Evolutionary conservation across 1,284 basidiomycete species (phyloP).

Genomic region (Trametes versicolor): DNA sequence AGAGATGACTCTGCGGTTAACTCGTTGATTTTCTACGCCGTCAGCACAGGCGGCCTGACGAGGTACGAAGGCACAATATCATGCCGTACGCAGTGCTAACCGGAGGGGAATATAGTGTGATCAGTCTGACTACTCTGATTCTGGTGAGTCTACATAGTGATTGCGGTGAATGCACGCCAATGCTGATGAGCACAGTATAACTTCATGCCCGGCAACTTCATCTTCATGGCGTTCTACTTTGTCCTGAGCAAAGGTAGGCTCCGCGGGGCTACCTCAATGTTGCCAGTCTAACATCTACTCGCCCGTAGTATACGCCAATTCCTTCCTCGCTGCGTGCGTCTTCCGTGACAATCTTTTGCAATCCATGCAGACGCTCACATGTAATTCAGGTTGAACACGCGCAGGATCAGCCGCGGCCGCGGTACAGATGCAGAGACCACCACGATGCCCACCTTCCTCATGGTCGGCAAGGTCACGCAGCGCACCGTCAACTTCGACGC

Average conservation of each 20-base stretch:
- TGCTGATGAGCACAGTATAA: constrained; percentile 57
- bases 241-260: constrained; percentile 67
- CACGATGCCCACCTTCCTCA: constrained; percentile 53
- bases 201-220: constrained; percentile 61
- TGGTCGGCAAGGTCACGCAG: constrained; percentile 47
- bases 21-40: constrained; percentile 59
- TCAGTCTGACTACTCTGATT: constrained; percentile 66
- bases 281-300: neutral
- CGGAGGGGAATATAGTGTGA: constrained; percentile 50
- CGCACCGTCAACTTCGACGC: constrained; percentile 28
- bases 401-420: constrained; percentile 53
- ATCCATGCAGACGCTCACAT: neutral
- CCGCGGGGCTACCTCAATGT: constrained; percentile 6
- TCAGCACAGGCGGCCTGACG: constrained; percentile 71
- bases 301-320: constrained; percentile 68
- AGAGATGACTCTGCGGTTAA: constrained; percentile 72
- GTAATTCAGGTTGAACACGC: constrained; percentile 52
- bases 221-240: constrained; percentile 69
- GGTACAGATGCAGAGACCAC: constrained; percentile 52
- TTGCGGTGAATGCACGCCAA: neutral
- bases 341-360: neutral
- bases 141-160: constrained; percentile 51
- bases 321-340: constrained; percentile 71
- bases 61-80: constrained; percentile 50
- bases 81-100: constrained; percentile 15